These are phyloP conservation scores for Diaporthe batatas DNA, from an alignment of 2,329 filamentous ascomycete species.

Conservation along the genomic window DNA sequence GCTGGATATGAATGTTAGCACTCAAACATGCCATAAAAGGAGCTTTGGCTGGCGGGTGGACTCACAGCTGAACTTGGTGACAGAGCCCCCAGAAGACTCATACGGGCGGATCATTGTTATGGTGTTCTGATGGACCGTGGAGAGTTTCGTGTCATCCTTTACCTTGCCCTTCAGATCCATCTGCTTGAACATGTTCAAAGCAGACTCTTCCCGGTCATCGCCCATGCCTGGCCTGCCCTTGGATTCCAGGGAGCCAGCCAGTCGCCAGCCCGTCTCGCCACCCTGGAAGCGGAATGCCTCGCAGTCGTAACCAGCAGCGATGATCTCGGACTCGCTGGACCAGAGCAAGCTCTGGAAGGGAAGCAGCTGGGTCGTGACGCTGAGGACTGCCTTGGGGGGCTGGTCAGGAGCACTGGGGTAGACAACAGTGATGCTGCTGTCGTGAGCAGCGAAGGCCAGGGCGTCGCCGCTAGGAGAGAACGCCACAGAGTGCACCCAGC, in stretches of 20 bases:
- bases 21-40: conserved; percentile 41
- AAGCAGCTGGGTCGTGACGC: conserved; percentile 87
- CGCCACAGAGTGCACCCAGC: conserved; percentile 93
- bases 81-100: conserved; percentile 72
- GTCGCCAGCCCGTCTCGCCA: conserved; percentile 82
- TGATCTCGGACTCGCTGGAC: conserved; percentile 92
- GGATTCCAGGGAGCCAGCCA: conserved; percentile 83
- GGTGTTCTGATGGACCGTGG: conserved; percentile 97
- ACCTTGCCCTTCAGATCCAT: conserved; percentile 98
- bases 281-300: conserved; percentile 93
- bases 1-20: conserved; percentile 62
- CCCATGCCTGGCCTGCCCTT: conserved; percentile 74
- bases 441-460: conserved; percentile 94
- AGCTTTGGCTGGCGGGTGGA: conserved; percentile 46
- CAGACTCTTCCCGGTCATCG: conserved; percentile 84
- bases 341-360: conserved; percentile 95
- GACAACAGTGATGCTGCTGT: conserved; percentile 96
- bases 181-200: conserved; percentile 97
- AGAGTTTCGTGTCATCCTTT: conserved; percentile 93
- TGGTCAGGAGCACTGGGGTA: conserved; percentile 94
- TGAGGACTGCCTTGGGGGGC: conserved; percentile 90
- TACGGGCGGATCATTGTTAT: conserved; percentile 87
- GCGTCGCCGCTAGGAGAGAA: conserved; percentile 94
- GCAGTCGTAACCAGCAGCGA: conserved; percentile 91
- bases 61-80: conserved; percentile 90